phyloP scores from a whole-genome alignment of 805 yeast genomes.

The Nakazawaea ishiwadae region DNA sequence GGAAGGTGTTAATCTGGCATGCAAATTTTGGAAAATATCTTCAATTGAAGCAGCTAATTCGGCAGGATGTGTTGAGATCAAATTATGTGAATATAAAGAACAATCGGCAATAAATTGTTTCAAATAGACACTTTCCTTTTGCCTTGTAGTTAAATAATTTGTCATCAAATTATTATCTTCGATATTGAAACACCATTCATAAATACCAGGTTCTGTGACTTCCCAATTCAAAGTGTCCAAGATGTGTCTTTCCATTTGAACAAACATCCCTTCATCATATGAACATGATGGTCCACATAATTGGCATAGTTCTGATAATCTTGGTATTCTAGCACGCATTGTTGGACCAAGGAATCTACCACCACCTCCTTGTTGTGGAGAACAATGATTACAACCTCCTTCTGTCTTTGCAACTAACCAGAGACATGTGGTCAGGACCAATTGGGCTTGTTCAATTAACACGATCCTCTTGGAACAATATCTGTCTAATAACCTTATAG shows the following conservation, averaged over 20 bases:
- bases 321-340: conserved; percentile 70
- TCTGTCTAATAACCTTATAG: conserved; percentile 70
- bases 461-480: conserved; percentile 79
- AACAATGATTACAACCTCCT: conserved; percentile 69
- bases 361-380: conserved; percentile 53
- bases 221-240: conserved; percentile 70
- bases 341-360: conserved; percentile 67
- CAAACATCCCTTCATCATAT: conserved; percentile 55
- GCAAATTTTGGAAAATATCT: conserved; percentile 10
- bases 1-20: conserved; percentile 7
- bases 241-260: conserved; percentile 77
- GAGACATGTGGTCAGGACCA: conserved; percentile 76
- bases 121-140: conserved; percentile 35
- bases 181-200: conserved; percentile 39
- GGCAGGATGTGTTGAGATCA: conserved; percentile 33
- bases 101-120: conserved; percentile 47
- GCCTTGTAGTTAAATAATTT: conserved; percentile 23
- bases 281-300: conserved; percentile 62
- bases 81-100: conserved; percentile 41
- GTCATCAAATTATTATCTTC: conserved; percentile 38
- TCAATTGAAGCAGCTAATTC: conserved; percentile 16
- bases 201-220: conserved; percentile 57
- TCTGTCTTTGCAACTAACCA: conserved; percentile 83
- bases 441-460: conserved; percentile 69
- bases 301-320: conserved; percentile 64